These are phyloP conservation scores for Coelastrella sp. DNA, from an alignment of 139 green algal species.

Conservation along the genomic window DNA sequence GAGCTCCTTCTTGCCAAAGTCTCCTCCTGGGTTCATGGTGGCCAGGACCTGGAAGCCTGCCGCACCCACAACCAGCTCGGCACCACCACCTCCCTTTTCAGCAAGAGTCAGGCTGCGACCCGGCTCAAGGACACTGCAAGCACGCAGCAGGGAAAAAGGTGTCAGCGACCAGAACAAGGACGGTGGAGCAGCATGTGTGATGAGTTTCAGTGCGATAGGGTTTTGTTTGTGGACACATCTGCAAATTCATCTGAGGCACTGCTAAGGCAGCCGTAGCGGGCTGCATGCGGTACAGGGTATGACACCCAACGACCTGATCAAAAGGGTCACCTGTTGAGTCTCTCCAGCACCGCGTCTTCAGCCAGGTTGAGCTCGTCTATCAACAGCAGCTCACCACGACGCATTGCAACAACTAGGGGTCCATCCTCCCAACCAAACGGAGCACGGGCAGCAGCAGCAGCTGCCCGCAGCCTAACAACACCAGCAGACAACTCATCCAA, in stretches of 20 bases:
- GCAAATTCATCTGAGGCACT: background rate
- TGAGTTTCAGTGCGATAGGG: background rate
- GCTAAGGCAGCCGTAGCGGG: background rate
- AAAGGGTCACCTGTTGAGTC: slow-evolving; percentile 89
- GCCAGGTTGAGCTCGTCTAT: slow-evolving; percentile 99
- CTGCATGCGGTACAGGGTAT: background rate
- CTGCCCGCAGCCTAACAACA: slow-evolving; percentile 42
- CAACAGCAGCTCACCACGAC: slow-evolving; percentile 91
- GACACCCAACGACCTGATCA: background rate
- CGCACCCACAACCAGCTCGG: slow-evolving; percentile 83
- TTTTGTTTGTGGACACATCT: background rate
- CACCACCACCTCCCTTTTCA: slow-evolving; percentile 91
- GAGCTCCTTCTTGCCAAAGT: slow-evolving; percentile 99
- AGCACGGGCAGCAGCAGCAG: slow-evolving; percentile 65
- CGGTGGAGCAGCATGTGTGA: background rate
- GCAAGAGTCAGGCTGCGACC: slow-evolving; percentile 91
- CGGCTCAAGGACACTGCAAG: slow-evolving; percentile 92
- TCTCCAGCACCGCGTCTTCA: slow-evolving; percentile 98
- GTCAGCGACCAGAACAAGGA: background rate
- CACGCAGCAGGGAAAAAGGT: background rate
- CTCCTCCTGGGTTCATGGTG: slow-evolving; percentile 99
- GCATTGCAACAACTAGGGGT: slow-evolving; percentile 96
- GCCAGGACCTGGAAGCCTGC: slow-evolving; percentile 90
- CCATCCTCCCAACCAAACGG: slow-evolving; percentile 95
- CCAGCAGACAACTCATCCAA: slow-evolving; percentile 50